Evolutionary conservation across 2,329 filamentous ascomycete genomes (phyloP), one percentile per base, ranked within the genome.

Genomic region (Hortaea werneckii): DNA sequence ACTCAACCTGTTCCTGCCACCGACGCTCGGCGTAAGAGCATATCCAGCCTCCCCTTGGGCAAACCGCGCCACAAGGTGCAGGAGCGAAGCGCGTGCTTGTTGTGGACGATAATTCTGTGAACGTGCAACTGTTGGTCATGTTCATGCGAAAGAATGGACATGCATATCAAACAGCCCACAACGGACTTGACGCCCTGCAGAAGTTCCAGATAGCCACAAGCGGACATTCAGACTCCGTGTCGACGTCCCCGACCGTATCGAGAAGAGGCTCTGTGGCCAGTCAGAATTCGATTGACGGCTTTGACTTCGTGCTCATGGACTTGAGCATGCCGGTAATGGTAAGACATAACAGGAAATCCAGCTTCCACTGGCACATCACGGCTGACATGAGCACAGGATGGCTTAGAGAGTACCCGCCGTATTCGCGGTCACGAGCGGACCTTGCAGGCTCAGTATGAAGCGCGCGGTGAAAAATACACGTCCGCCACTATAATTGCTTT

Each of bases 261-360:
- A 37, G 32, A 10, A 37, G 32, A 10, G 12, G 10, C 10, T 12
- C 32, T 37, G 12, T 12, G 10, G 12, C 10, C 32, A 37, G 32
- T 37, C 10, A 10, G 10, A 10, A 10, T 37, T 3, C 43, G 0
- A 66, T 65, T 37, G 13, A 28, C 3, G 26, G 40, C 29, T 49
- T 52, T 41, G 67, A 68, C 37, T 65, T 72, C 39, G 67, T 75
- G 5, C 63, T 74, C n/a, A 73, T 75, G 68, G 71, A 56, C 20
- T 48, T 59, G 3, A 43, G 29, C 10, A 59, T 20, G 20, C 20
- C 20, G 20, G 20, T 20, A 20, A 20, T 20, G 20, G 20, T 20
- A 20, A 20, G 20, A 20, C 4, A 20, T 20, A 20, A 20, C 20
- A 20, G 20, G 20, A 20, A 20, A 20, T 20, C 20, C 20, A 20